Evolutionary conservation across 495 filamentous ascomycete species (phyloP), one percentile per base, ranked within the genome.

Genomic region (Lineolata rhizophorae): DNA sequence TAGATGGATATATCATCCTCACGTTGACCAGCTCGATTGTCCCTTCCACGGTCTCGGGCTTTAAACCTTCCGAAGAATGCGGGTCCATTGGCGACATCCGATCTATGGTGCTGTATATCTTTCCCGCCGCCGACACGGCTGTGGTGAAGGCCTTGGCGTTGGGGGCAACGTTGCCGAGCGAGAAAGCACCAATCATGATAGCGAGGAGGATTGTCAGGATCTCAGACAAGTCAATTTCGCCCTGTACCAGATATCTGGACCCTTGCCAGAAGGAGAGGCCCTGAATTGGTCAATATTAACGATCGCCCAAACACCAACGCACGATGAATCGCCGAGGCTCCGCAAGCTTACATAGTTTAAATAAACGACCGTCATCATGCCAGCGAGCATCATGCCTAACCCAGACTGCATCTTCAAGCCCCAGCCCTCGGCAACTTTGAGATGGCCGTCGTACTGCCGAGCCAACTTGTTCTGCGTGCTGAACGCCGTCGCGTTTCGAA

Each of bases 261-360:
- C 87, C 87, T 61, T 83, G 76, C 87, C 87, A 97, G 57, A 95
- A 97, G 22, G 82, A 74, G 22, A 97, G 65, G 43, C 43, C n/a
- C 6, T 25, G 22, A 6, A n/a, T 25, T 25, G 22, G n/a, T 25
- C n/a, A 25, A n/a, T n/a, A n/a, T n/a, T n/a, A n/a, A n/a, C n/a
- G n/a, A n/a, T n/a, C n/a, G n/a, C n/a, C n/a, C n/a, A 31, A 26
- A 21, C n/a, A 18, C 30, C 8, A 35, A 5, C 27, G 15, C 9
- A 31, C 31, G 15, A 17, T 10, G 11, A 38, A 12, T 31, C 10
- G n/a, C 19, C 2, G n/a, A 29, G 13, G 4, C 18, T n/a, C 6
- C 30, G 15, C 13, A 15, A 15, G 17, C 38, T 27, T 20, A 75
- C 79, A 42, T 93, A 94, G 51, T 84, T 90, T 24, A 84, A 51